These are phyloP conservation scores for Trichoderma endophyticum DNA, from an alignment of 2,329 filamentous ascomycete genomes.

Conservation along the genomic window DNA sequence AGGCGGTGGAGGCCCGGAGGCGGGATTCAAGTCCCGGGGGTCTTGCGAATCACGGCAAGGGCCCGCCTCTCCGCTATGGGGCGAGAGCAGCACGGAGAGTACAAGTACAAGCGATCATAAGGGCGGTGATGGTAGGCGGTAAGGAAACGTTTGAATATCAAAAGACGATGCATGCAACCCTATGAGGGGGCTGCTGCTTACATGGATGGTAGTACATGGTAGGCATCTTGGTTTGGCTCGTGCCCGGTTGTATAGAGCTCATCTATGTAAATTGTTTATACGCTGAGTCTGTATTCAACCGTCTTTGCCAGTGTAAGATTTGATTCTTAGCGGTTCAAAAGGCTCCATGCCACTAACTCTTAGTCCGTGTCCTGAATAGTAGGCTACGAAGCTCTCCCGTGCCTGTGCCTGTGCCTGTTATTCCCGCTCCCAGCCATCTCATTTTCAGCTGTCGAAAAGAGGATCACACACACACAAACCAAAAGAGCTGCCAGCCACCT, in stretches of 20 bases:
- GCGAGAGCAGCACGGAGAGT: neutral
- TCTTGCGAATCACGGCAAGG: neutral
- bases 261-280: neutral
- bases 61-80: constrained; percentile 5
- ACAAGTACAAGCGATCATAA: neutral
- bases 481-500: constrained; percentile 3
- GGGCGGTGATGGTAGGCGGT: constrained; percentile 5
- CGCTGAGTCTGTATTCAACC: neutral
- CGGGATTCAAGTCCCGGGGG: neutral
- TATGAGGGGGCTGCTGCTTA: neutral
- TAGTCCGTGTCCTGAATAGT: neutral
- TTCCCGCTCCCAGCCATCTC: constrained; percentile 7
- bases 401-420: neutral
- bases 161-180: neutral
- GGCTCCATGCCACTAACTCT: neutral
- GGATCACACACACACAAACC: neutral
- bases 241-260: neutral
- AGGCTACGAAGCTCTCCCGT: constrained; percentile 8
- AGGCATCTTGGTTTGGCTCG: no score
- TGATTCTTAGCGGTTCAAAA: neutral
- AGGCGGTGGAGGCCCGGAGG: constrained; percentile 9
- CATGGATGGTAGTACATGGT: neutral
- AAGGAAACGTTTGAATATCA: neutral
- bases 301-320: neutral
- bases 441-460: neutral